Percentiles rank a stretch among this genome's conserved stretches.
Evolutionary conservation across 2,329 filamentous ascomycete species (phyloP).

Genomic region (Rugonectria rugulosa): DNA sequence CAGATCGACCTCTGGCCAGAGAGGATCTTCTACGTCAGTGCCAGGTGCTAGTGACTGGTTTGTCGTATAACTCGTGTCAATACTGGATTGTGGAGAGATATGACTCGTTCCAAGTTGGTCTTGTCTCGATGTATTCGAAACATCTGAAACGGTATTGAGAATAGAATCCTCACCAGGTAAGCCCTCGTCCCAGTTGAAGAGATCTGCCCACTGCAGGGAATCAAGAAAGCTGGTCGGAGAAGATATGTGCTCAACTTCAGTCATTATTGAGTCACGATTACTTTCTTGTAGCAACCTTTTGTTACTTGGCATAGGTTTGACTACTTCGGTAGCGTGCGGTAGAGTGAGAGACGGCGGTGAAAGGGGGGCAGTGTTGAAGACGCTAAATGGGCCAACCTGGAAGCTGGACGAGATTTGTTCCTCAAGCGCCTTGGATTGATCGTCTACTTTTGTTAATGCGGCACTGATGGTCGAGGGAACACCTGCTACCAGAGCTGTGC

Average conservation of each 20-base stretch:
- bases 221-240: slow-evolving; percentile 14
- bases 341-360: not conserved
- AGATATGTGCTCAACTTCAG: not conserved
- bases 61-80: no score
- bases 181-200: slow-evolving; percentile 34
- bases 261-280: slow-evolving; percentile 5
- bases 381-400: slow-evolving; percentile 26
- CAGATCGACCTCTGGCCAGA: slow-evolving; percentile 31
- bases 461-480: slow-evolving; percentile 28
- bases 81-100: slow-evolving; percentile 17
- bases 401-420: slow-evolving; percentile 2
- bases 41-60: slow-evolving; percentile 14
- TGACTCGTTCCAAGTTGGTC: slow-evolving; percentile 26
- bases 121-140: no score
- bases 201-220: slow-evolving; percentile 31
- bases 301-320: slow-evolving; percentile 16
- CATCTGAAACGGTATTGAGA: slow-evolving; percentile 3
- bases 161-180: slow-evolving; percentile 10
- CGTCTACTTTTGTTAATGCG: slow-evolving; percentile 27
- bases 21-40: not conserved
- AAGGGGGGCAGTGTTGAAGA: slow-evolving; percentile 23
- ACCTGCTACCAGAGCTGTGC: slow-evolving; percentile 17
- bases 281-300: not conserved
- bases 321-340: not conserved
- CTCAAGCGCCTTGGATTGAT: slow-evolving; percentile 22